phyloP scores from a whole-genome alignment of 75 land plant genomes.

The Gnetum montanum region DNA sequence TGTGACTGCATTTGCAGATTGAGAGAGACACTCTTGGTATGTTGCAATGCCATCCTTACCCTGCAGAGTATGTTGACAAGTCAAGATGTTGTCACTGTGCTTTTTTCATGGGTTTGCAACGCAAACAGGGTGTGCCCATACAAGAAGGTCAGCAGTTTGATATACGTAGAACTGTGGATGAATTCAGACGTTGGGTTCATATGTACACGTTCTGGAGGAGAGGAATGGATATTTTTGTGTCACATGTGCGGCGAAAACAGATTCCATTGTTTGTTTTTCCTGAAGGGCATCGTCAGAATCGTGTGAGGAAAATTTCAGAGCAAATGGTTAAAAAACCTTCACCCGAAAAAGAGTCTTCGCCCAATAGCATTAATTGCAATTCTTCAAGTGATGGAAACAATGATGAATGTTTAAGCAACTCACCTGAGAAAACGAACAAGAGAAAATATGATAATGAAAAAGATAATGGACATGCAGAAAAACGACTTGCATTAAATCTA shows the following conservation, averaged over 20 bases:
- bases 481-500: slow-evolving; percentile 26
- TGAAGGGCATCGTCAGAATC: slow-evolving; percentile 50
- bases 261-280: slow-evolving; percentile 89
- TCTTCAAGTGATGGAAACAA: slow-evolving; percentile 12
- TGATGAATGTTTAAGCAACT: slow-evolving; percentile 4
- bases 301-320: slow-evolving; percentile 6
- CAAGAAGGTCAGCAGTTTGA: slow-evolving; percentile 89
- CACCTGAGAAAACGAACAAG: slow-evolving; percentile 9
- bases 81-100: slow-evolving; percentile 65
- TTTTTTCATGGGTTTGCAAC: slow-evolving; percentile 91
- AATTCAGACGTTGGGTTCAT: slow-evolving; percentile 62
- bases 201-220: slow-evolving; percentile 79
- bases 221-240: slow-evolving; percentile 87
- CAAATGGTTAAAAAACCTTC: slow-evolving; percentile 9
- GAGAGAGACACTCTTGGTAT: slow-evolving; percentile 83
- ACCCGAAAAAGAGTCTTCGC: slow-evolving; percentile 4
- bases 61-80: slow-evolving; percentile 61
- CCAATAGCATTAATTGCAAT: slow-evolving; percentile 8
- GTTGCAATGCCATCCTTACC: slow-evolving; percentile 95
- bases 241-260: slow-evolving; percentile 89
- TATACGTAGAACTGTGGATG: slow-evolving; percentile 79
- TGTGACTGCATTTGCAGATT: slow-evolving; percentile 38
- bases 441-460: neutral
- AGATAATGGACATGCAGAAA: slow-evolving; percentile 11
- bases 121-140: slow-evolving; percentile 51